A percentile compares a stretch with the other conserved stretches of the same genome.
These are phyloP conservation scores for Dendrocalamus latiflorus DNA, from an alignment of 202 grass and related monocot species.

Conservation along the genomic window DNA sequence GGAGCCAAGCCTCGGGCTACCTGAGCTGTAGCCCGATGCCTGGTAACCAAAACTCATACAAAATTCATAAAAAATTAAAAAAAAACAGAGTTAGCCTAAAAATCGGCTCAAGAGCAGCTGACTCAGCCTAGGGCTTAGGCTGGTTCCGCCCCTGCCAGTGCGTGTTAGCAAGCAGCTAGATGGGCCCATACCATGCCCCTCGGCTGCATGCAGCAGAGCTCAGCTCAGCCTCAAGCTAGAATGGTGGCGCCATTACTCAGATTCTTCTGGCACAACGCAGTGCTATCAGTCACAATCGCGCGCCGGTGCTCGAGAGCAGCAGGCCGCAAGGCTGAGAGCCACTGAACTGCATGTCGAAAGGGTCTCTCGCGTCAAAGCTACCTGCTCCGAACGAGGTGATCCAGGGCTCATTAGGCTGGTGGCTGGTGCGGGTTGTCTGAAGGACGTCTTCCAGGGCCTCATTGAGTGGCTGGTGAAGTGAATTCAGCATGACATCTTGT, in stretches of 20 bases:
- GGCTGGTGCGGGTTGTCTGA: constrained; percentile 35
- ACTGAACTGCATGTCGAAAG: constrained; percentile 43
- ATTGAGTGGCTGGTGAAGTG: constrained; percentile 19
- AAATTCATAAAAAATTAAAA: too few species aligned
- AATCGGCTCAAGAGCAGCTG: too few species aligned
- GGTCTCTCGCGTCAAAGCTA: constrained; percentile 35
- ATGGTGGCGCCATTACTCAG: background rate
- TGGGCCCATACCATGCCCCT: background rate
- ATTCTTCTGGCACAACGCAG: background rate
- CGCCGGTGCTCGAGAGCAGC: constrained; percentile 47
- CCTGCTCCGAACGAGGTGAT: constrained; percentile 30
- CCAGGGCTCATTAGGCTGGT: constrained; percentile 26
- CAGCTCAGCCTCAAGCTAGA: background rate
- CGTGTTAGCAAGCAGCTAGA: constrained; percentile 21
- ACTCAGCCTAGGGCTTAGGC: too few species aligned
- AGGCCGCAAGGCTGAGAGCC: constrained; percentile 53
- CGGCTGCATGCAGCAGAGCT: background rate
- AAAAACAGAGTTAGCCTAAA: too few species aligned
- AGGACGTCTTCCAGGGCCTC: constrained; percentile 59
- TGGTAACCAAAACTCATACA: too few species aligned
- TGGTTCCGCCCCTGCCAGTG: too few species aligned
- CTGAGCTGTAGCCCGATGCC: too few species aligned
- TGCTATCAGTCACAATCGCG: constrained; percentile 36
- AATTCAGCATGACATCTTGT: constrained; percentile 32
- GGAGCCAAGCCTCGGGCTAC: too few species aligned